Evolutionary conservation across 495 filamentous ascomycete genomes (phyloP), one percentile per base, ranked within the genome.

Genomic region (Penicillium waksmanii): DNA sequence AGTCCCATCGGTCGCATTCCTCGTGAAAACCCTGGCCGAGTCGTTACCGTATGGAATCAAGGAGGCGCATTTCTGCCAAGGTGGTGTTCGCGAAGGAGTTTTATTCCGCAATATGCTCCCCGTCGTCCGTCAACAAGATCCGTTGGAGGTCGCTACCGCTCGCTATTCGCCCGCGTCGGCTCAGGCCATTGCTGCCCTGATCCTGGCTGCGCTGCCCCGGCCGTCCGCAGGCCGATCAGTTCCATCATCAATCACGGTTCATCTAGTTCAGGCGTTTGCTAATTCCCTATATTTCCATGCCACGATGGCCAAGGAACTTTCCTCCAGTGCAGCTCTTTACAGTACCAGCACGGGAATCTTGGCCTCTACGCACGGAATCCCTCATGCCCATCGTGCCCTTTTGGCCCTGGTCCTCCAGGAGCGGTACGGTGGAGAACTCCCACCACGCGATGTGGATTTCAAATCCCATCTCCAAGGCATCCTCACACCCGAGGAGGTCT

Each of bases 81-180:
- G 85, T 3, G 93, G 93, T 10, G 91, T 96, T 47, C 82, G 93
- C 25, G 93, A 97, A 71, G 93, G 93, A 0, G 82, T 87, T 2
- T 72, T 96, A 25, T 92, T 88, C 73, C 67, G 63, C 9, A 81
- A 86, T 69, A 85, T 81, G 55, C 80, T 96, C 15, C 80, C 84
- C 0, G 57, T 71, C 7, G 65, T 89, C 15, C 84, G 88, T 51
- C 80, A 84, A 36, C 79, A 82, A 65, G 77, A 88, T 68, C 91
- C 93, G 1, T 66, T 96, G 13, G 66, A 83, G 43, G 80, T 84
- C 6, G 86, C 84, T 11, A 89, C 84, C 3, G 69, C 73, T 1
- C 74, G 81, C 0, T 82, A 77, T 53, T 83, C 83, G 5, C 74
- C 75, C 17, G 60, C 66, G 3, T 81, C 76, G 6, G 66, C 77